Evolutionary conservation across 2,329 filamentous ascomycete genomes (phyloP), one percentile per base, ranked within the genome.

Genomic region (Waltergamsia citrina): DNA sequence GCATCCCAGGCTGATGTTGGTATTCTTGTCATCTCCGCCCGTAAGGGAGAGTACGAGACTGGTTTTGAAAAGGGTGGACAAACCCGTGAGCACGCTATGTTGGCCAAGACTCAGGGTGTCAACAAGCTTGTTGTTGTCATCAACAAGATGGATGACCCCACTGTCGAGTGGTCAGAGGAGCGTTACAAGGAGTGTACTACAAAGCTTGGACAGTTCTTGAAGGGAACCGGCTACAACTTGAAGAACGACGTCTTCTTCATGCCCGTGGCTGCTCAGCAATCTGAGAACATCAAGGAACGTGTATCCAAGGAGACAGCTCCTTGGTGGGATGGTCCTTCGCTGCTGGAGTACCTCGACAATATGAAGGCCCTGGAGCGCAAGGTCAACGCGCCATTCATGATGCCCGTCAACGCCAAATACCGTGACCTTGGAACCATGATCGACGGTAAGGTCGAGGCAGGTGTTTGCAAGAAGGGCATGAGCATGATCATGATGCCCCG

Each of bases 91-190:
- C 90, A 96, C 62, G 92, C 93, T 37, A 86, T 98, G 69, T 72
- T 98, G 54, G 93, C 93, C 46, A 94, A 96, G 66, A 98, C 93
- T 1, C 90, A 94, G 56, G 92, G 92, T 62, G 92, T 98, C 39
- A 94, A 94, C 71, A 95, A 95, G 65, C 73, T 98, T 36, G 71
- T 96, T 29, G 81, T 98, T 20, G 92, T 74, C 34, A 88, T 95
- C 56, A 98, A 98, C 76, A 98, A 98, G 72, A 98, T 98, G 93
- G 92, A 98, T 54, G 92, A 98, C 55, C 69, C 81, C 9, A 98
- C 92, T 3, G 93, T 98, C 33, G 77, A 94, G 52, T 98, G 93
- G 93, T 92, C 84, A 35, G 78, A 95, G 49, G 84, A 85, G 26
- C 81, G 92, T 37, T 98, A 86, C 67, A 80, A 85, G 51, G 92